Evolutionary conservation across 2,329 filamentous ascomycete species (phyloP).

Genomic region (Diaporthe vaccinii): DNA sequence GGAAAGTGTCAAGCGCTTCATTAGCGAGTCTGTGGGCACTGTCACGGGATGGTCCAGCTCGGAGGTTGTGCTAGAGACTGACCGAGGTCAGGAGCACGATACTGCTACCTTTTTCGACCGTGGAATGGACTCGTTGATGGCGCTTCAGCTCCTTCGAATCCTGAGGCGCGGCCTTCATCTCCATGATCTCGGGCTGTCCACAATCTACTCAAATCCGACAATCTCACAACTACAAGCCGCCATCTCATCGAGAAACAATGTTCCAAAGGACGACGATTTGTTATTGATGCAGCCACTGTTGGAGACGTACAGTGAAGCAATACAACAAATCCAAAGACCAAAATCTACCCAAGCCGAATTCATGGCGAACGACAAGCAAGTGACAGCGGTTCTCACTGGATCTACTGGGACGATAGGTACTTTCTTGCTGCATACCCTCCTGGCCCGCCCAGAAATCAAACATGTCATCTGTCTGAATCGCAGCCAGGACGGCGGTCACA

Average conservation of each 20-base stretch:
- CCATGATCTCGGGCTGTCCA: neutral
- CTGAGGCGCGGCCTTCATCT: neutral
- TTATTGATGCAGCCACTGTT: neutral
- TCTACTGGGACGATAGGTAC: conserved; percentile 45
- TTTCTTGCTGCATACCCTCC: neutral
- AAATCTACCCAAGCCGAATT: no score
- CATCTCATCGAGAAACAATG: neutral
- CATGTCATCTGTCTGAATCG: conserved; percentile 28
- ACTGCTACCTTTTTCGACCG: conserved; percentile 40
- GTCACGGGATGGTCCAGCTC: conserved; percentile 30
- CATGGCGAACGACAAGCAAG: neutral
- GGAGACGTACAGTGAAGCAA: neutral
- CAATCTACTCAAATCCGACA: neutral
- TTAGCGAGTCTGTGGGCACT: neutral
- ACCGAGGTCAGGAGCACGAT: neutral
- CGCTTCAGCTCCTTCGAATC: conserved; percentile 41
- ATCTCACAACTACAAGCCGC: neutral
- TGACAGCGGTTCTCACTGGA: conserved; percentile 44
- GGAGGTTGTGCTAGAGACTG: conserved; percentile 10
- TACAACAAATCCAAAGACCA: neutral
- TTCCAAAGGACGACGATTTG: neutral
- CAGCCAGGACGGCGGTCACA: conserved; percentile 12
- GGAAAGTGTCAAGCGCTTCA: neutral
- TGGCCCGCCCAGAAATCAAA: neutral
- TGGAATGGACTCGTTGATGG: conserved; percentile 44